These are phyloP conservation scores for Candolleomyces eurysporus DNA, from an alignment of 768 basidiomycete genomes.

Conservation along the genomic window DNA sequence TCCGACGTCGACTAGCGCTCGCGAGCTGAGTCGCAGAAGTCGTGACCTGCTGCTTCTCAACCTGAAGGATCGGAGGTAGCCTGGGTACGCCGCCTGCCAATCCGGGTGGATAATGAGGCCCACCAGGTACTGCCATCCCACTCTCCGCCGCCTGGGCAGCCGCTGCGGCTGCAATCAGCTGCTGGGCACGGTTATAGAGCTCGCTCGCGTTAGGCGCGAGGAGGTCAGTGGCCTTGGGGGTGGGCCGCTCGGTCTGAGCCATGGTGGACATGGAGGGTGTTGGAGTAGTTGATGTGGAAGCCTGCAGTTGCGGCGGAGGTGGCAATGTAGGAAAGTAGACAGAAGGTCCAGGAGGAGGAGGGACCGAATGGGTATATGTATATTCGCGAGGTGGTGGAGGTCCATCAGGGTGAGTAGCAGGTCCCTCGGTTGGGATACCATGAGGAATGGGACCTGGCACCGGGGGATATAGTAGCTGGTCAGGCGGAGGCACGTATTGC, in stretches of 20 bases:
- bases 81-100: constrained; percentile 45
- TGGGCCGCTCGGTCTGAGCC: constrained; percentile 1
- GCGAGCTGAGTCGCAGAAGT: constrained; percentile 92
- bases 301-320: constrained; percentile 5
- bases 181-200: constrained; percentile 49
- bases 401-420: constrained; percentile 41
- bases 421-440: constrained; percentile 41
- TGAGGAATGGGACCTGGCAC: constrained; percentile 39
- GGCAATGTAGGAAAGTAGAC: constrained; percentile 19
- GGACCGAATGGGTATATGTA: constrained; percentile 32
- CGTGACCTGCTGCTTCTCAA: constrained; percentile 93
- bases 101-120: constrained; percentile 47
- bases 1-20: constrained; percentile 83
- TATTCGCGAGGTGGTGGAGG: constrained; percentile 35
- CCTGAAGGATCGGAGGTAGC: constrained; percentile 83
- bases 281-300: constrained; percentile 18
- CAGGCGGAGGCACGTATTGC: constrained; percentile 20
- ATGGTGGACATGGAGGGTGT: constrained; percentile 35
- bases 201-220: constrained; percentile 55
- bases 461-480: constrained; percentile 37
- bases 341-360: constrained; percentile 37
- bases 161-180: constrained; percentile 15
- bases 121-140: constrained; percentile 29
- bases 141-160: constrained; percentile 9
- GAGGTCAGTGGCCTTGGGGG: constrained; percentile 23